These are phyloP conservation scores for Echinochloa phyllopogon DNA, from an alignment of 176 grass and related monocot species.

Conservation along the genomic window DNA sequence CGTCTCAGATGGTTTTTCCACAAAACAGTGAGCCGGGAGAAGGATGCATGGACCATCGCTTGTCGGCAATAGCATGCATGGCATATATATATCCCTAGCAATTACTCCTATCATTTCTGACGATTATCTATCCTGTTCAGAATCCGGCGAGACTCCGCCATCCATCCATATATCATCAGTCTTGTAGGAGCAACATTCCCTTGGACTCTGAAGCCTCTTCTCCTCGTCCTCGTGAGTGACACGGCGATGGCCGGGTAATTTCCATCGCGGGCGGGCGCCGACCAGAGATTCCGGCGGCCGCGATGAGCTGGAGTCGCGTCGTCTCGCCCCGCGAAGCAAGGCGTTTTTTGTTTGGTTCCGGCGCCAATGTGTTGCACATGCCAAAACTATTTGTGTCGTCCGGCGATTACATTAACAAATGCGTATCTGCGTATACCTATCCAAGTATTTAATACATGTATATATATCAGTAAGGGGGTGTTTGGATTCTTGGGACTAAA, in stretches of 20 bases:
- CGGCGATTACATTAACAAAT: conserved; percentile 31
- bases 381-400: neutral
- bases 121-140: neutral
- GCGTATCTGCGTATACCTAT: neutral
- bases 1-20: neutral
- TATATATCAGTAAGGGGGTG: neutral
- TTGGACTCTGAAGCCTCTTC: neutral
- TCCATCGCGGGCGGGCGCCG: neutral
- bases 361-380: conserved; percentile 49
- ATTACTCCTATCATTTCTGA: too few species aligned
- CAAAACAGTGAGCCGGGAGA: neutral
- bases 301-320: conserved; percentile 10
- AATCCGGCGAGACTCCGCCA: neutral
- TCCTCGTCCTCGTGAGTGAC: neutral
- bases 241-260: neutral
- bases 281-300: neutral
- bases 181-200: conserved; percentile 10
- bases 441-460: neutral
- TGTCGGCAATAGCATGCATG: neutral
- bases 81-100: too few species aligned
- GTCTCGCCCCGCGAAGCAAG: neutral
- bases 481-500: too few species aligned
- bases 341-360: neutral
- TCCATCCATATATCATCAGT: too few species aligned
- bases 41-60: neutral